A percentile compares a stretch with the other conserved stretches of the same genome.
These are phyloP conservation scores for Sicyos edulis DNA, from an alignment of 306 rosid species.

Conservation along the genomic window DNA sequence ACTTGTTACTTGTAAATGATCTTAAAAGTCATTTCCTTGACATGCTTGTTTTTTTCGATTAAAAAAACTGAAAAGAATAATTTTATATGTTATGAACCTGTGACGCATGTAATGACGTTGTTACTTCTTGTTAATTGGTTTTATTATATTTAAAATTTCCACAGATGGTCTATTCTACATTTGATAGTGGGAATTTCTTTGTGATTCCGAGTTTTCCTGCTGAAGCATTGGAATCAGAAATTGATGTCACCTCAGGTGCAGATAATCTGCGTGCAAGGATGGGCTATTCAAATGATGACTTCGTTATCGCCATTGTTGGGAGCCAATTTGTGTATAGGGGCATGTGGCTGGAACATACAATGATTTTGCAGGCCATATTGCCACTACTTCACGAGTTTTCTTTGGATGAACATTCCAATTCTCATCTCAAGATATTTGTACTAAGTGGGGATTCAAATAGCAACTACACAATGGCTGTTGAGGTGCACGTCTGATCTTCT, in stretches of 20 bases:
- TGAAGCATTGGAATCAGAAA: slow-evolving; percentile 57
- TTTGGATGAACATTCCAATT: slow-evolving; percentile 34
- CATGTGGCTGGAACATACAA: slow-evolving; percentile 90
- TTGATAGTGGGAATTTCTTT: slow-evolving; percentile 80
- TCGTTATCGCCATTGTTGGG: slow-evolving; percentile 71
- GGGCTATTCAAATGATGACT: slow-evolving; percentile 60
- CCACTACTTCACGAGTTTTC: slow-evolving; percentile 53
- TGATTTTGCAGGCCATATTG: slow-evolving; percentile 65
- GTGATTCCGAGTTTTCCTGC: slow-evolving; percentile 89
- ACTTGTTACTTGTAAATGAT: neutral
- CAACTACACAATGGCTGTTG: slow-evolving; percentile 64
- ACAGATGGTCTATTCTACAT: slow-evolving; percentile 77
- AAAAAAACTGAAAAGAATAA: neutral
- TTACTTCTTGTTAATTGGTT: slow-evolving; percentile 21
- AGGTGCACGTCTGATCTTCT: slow-evolving; percentile 42
- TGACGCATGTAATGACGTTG: slow-evolving; percentile 7
- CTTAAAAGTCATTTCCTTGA: neutral
- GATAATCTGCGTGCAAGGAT: slow-evolving; percentile 43
- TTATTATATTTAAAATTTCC: slow-evolving; percentile 20
- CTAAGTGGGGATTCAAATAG: slow-evolving; percentile 61
- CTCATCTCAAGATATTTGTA: slow-evolving; percentile 56
- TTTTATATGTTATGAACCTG: slow-evolving; percentile 5
- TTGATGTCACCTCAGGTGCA: slow-evolving; percentile 35
- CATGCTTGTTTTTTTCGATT: neutral
- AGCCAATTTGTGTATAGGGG: slow-evolving; percentile 80